Evolutionary conservation across 1,284 basidiomycete species (phyloP).

Genomic region (Flammula alnicola): DNA sequence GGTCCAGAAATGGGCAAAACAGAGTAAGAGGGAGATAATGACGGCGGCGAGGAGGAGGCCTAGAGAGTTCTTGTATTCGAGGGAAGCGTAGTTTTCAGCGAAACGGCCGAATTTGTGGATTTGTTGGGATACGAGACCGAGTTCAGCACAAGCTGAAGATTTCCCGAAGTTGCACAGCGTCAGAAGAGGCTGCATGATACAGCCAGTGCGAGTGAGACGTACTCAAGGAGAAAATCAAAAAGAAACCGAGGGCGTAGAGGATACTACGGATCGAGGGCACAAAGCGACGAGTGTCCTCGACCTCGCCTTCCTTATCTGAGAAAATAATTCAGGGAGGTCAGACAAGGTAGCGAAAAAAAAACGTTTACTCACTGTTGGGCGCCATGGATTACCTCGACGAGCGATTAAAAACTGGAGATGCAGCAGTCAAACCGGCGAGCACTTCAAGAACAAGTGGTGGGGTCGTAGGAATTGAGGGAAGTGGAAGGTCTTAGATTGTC

Average conservation of each 20-base stretch:
- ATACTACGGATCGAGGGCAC: constrained; percentile 19
- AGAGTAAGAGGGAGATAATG: constrained; percentile 22
- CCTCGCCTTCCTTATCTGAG: constrained; percentile 12
- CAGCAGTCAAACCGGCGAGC: too few species aligned
- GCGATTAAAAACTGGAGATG: too few species aligned
- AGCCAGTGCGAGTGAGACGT: constrained; percentile 5
- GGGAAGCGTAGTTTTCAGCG: constrained; percentile 28
- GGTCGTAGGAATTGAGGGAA: too few species aligned
- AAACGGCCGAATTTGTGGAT: constrained; percentile 32
- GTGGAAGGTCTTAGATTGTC: too few species aligned
- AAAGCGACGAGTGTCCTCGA: constrained; percentile 16
- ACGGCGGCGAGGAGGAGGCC: constrained; percentile 27
- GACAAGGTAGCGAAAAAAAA: too few species aligned
- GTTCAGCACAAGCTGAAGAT: constrained; percentile 22
- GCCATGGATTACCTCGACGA: too few species aligned
- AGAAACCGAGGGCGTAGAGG: constrained; percentile 21
- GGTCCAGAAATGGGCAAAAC: constrained; percentile 30
- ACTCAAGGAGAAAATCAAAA: constrained; percentile 24
- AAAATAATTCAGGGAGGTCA: too few species aligned
- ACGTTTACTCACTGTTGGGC: too few species aligned
- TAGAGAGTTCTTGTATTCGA: constrained; percentile 32
- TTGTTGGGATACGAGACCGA: constrained; percentile 34
- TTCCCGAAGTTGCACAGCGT: constrained; percentile 8
- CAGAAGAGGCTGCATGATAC: constrained; percentile 8
- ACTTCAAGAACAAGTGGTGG: too few species aligned